These are phyloP conservation scores for Suillus fuscotomentosus DNA, from an alignment of 768 basidiomycete genomes.

Conservation along the genomic window DNA sequence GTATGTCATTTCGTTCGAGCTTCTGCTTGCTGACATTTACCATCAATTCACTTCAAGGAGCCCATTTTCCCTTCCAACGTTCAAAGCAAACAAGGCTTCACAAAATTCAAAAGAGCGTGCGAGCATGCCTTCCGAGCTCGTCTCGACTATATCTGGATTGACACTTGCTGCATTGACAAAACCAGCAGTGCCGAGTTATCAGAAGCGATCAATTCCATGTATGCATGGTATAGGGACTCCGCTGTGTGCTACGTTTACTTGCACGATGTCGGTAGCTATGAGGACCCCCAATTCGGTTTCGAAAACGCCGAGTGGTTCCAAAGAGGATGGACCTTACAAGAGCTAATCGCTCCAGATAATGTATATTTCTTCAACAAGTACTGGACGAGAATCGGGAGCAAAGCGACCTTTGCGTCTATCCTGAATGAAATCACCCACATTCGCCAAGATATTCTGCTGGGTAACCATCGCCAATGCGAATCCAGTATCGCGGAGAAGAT, in stretches of 20 bases:
- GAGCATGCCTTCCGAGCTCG: constrained; percentile 2
- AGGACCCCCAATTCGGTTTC: neutral
- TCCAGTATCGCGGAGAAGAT: constrained; percentile 20
- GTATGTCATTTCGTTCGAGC: neutral
- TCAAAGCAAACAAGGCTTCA: constrained; percentile 1
- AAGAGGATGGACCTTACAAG: constrained; percentile 17
- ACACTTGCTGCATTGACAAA: constrained; percentile 20
- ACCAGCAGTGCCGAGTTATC: constrained; percentile 19
- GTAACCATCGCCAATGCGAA: neutral
- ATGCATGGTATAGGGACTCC: constrained; percentile 16
- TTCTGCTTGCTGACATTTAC: neutral
- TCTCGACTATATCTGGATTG: constrained; percentile 13
- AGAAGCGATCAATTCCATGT: constrained; percentile 22
- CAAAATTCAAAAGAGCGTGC: constrained; percentile 6
- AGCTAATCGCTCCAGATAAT: constrained; percentile 14
- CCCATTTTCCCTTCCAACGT: neutral
- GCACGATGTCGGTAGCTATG: constrained; percentile 6
- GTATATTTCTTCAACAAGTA: constrained; percentile 14
- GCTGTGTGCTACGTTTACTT: constrained; percentile 17
- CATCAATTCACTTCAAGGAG: neutral
- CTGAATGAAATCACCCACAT: constrained; percentile 8
- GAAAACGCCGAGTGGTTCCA: constrained; percentile 12
- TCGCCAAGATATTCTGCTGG: constrained; percentile 4
- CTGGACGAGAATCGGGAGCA: constrained; percentile 12
- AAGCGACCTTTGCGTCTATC: constrained; percentile 1